Evolutionary conservation across 2,329 filamentous ascomycete species (phyloP), one percentile per base, ranked within the genome.

Genomic region (Penicillium sumatraense): DNA sequence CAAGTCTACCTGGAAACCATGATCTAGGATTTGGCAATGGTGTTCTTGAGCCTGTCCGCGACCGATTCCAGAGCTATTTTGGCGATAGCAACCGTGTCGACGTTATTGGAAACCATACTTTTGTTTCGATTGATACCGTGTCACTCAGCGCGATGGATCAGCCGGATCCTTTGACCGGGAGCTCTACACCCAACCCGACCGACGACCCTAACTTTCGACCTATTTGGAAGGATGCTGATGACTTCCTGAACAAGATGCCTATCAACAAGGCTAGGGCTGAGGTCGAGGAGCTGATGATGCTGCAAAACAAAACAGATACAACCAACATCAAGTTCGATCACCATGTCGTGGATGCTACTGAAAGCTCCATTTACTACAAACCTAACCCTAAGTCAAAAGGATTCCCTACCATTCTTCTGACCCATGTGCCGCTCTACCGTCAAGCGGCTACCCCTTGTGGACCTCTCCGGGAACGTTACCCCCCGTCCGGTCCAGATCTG

Each of bases 31-130:
- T 98, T 68, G 93, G 91, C 3, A 86, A 86, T 20, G 89, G 93
- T 41, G 87, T 99, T 45, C 91, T 96, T 70, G 71, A 88, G 8
- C 81, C 89, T 0, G 91, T 96, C 29, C 85, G 93, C 49, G 82
- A 95, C 65, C 83, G 95, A 14, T 99, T 98, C 72, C 85, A 89
- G 67, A 86, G 88, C 3, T 96, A 88, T 70, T 98, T 99, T 75
- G 95, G 95, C 4, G 88, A 95, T 52, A 85, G 88, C n/a, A 98
- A 97, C 72, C 83, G 91, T 8, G 87, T 99, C 18, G 92, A 98
- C 71, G 83, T 98, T 5, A 83, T 98, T 50, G 95, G 91, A 11
- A 99, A 99, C 69, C 95, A 99, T 72, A 96, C 91, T 0, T 92
- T 99, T 70, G 90, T 99, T 18, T 96, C 91, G 0, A 83, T 99